These are phyloP conservation scores for Hondaea fermentalgiana DNA, from an alignment of 108 stramenopile genomes.

Conservation along the genomic window DNA sequence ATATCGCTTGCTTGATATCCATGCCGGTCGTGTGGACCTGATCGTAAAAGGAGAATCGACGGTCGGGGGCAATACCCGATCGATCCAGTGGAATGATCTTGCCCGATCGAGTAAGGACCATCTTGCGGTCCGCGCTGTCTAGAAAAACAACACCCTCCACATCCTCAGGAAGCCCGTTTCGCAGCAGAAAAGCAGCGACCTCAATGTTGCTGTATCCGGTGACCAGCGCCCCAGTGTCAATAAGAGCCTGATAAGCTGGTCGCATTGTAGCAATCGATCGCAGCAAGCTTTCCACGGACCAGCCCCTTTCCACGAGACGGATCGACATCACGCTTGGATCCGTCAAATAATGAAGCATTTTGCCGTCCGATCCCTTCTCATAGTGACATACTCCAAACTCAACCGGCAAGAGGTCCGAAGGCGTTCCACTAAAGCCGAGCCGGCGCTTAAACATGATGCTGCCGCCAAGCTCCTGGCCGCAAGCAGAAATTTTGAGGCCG, in stretches of 20 bases:
- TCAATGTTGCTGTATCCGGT: conserved; percentile 17
- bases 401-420: conserved; percentile 89
- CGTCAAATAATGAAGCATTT: conserved; percentile 45
- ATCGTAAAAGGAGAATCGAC: conserved; percentile 29
- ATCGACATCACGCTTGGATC: conserved; percentile 16
- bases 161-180: not conserved
- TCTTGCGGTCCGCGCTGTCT: conserved; percentile 20
- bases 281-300: conserved; percentile 13
- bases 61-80: not conserved
- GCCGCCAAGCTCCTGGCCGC: conserved; percentile 68
- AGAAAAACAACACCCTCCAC: conserved; percentile 20
- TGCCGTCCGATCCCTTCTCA: conserved; percentile 45
- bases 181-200: not conserved
- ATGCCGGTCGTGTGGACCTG: conserved; percentile 41
- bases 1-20: conserved; percentile 53
- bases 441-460: conserved; percentile 86
- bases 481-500: conserved; percentile 44
- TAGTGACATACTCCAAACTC: conserved; percentile 63
- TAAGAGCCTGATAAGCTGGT: conserved; percentile 16
- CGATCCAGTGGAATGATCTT: not conserved
- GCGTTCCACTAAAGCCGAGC: conserved; percentile 96
- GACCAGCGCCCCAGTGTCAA: conserved; percentile 30
- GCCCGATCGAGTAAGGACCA: conserved; percentile 1
- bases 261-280: not conserved
- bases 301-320: not conserved